Evolutionary conservation across 345 rosid genomes (phyloP), one percentile per base, ranked within the genome.

Genomic region (Linum usitatissimum): DNA sequence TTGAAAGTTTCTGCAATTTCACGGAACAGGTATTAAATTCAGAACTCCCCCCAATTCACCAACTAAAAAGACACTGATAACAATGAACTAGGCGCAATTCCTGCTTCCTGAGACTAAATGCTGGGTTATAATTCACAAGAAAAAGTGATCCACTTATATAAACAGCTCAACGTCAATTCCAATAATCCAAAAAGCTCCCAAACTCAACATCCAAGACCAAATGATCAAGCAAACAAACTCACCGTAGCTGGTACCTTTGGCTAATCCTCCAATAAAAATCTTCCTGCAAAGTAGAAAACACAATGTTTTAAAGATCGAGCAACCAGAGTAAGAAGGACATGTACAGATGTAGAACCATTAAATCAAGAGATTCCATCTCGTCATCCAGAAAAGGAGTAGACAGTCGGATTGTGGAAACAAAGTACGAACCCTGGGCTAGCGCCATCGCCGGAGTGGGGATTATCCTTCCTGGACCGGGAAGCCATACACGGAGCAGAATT

Each of bases 191-290:
- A 45, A 45, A 1, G 4, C 51, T 15, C 15, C 15, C 51, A 45
- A 9, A 45, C 4, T 10, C 51, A 45, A 10, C 17, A 10, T 10
- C 10, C 51, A 45, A 12, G 38, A 34, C 28, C 42, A 55, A 40
- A 31, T 53, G 2, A 14, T 12, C n/a, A 21, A 30, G 6, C 20
- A 30, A 49, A 28, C 21, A 6, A 2, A 64, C 75, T 67, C 75
- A 83, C 95, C 82, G 38, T 75, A 67, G 12, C 85, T 82, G 45
- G 92, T 80, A 62, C 86, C 96, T 55, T 85, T 87, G 13, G 91
- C 87, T 55, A 90, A 80, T 53, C 97, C 96, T 66, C 97, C 97
- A 6, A 87, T 83, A 54, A 90, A 90, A 64, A 90, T 87, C 67
- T 90, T 90, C 74, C 96, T 69, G 73, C 66, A 61, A 42, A n/a